These are phyloP conservation scores for Annona squamosa DNA, from an alignment of 164 flowering plant genomes.

Conservation along the genomic window DNA sequence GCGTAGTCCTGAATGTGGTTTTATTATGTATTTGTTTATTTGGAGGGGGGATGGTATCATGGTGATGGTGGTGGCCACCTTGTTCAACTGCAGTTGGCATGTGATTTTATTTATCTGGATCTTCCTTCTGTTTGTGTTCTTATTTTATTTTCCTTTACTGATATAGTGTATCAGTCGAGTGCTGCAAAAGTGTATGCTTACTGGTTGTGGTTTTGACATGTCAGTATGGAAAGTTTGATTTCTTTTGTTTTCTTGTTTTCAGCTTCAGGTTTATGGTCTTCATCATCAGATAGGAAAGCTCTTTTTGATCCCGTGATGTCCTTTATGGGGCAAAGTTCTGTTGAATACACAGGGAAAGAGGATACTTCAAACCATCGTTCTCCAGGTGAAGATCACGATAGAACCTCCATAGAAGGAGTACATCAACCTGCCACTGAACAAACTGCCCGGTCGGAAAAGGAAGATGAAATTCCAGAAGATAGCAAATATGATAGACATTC, in stretches of 20 bases:
- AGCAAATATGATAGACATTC: slow-evolving; percentile 22
- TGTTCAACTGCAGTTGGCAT: too few relatives aligned
- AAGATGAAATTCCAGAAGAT: slow-evolving; percentile 19
- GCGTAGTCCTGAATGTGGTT: too few relatives aligned
- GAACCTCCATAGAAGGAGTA: slow-evolving; percentile 18
- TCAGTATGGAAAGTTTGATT: background rate
- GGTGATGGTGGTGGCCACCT: too few relatives aligned
- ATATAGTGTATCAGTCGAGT: background rate
- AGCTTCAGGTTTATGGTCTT: slow-evolving; percentile 72
- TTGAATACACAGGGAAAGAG: slow-evolving; percentile 28
- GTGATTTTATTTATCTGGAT: too few relatives aligned
- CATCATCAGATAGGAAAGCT: slow-evolving; percentile 51
- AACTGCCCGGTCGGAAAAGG: slow-evolving; percentile 26
- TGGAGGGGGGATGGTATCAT: too few relatives aligned
- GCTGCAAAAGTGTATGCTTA: background rate
- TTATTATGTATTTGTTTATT: too few relatives aligned
- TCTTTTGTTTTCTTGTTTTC: slow-evolving; percentile 6
- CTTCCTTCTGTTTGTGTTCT: background rate
- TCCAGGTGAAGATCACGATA: slow-evolving; percentile 21
- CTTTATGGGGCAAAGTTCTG: slow-evolving; percentile 60
- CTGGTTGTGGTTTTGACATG: background rate
- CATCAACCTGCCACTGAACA: slow-evolving; percentile 19
- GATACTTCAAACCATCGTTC: slow-evolving; percentile 23
- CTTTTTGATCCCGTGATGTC: slow-evolving; percentile 78
- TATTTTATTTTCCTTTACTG: too few relatives aligned